Base-by-base conservation (phyloP, 169 alveolate genomes). In the Theileria annulata region DNA sequence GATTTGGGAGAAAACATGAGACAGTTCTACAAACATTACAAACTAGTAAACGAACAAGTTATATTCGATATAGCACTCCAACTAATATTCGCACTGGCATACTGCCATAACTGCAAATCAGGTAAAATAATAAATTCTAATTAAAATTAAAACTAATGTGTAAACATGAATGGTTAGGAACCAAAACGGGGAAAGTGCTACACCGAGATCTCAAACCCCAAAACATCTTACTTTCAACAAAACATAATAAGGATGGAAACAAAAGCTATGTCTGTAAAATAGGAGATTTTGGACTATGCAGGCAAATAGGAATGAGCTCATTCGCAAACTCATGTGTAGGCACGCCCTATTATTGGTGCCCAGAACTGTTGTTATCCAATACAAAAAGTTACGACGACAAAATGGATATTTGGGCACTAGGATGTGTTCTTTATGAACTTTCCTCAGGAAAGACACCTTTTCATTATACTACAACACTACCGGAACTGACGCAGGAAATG, bases 271-370 rank as follows among this genome's bases (percentile, higher is more conserved):
- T 95, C 88, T 88, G 97, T 92, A 51, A 97, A 94, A 92, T 92
- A 93, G 81, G 99, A 94, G 99, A 96, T 90, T 97, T 96, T 58
- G 99, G 99, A n/a, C 93, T 97, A 21, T 94, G 98, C 25, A 88
- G 97, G 71, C 94, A 95, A 27, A 85, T 96, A 86, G 96, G 97
- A 21, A 92, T 95, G 80, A 95, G 97, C 37, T 86, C 95, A 66
- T 93, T 92, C 88, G 98, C 99, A 3, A 90, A 96, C 35, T 95
- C 99, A 0, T 95, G 96, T 71, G 99, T 96, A 12, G 99, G 99
- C 13, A 96, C 99, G 15, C 99, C 99, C 0, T 96, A 96, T 82
- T 97, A 97, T 86, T 96, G 98, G 99, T 94, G 98, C 62, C 99
- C 99, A 0, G 99, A 97, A 80, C 93, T 95, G 51, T 89, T 97